A percentile compares a stretch with the other conserved stretches of the same genome.
Evolutionary conservation across 768 basidiomycete genomes (phyloP).

Genomic region (Terana coerulea): DNA sequence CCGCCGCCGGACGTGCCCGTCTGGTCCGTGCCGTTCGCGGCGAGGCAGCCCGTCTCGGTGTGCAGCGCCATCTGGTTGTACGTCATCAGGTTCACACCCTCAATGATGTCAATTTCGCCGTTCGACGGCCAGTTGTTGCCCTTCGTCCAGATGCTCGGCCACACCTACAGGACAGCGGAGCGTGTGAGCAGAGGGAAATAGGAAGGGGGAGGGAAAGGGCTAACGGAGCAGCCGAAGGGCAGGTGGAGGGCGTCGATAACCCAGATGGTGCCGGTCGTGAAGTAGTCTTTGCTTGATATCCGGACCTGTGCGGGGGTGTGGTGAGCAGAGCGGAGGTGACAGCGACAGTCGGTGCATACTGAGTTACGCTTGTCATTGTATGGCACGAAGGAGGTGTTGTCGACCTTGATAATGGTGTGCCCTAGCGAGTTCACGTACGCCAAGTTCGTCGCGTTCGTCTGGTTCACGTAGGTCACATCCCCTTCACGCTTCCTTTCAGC

Average conservation of each 20-base stretch:
- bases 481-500: no score
- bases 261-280: constrained; percentile 40
- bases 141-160: constrained; percentile 27
- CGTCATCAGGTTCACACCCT: constrained; percentile 49
- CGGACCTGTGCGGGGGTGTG: constrained; percentile 33
- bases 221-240: constrained; percentile 55
- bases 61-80: constrained; percentile 59
- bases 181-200: neutral
- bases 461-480: constrained; percentile 55
- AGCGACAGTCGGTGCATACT: constrained; percentile 29
- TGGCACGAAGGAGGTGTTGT: constrained; percentile 57
- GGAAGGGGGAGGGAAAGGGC: constrained; percentile 9
- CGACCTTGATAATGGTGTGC: constrained; percentile 70
- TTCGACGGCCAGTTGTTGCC: constrained; percentile 35
- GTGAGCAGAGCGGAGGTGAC: neutral
- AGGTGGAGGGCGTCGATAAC: constrained; percentile 42
- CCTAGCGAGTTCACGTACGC: constrained; percentile 52
- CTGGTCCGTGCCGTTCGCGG: constrained; percentile 26
- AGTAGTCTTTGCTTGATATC: constrained; percentile 39
- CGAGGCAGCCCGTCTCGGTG: constrained; percentile 35
- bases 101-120: constrained; percentile 40
- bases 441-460: constrained; percentile 43
- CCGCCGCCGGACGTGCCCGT: constrained; percentile 22
- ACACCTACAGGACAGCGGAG: constrained; percentile 14
- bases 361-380: constrained; percentile 55